Percentiles rank a stretch among this genome's conserved stretches.
These are phyloP conservation scores for Oldenlandia corymbosa DNA, from an alignment of 257 asterid genomes.

Conservation along the genomic window DNA sequence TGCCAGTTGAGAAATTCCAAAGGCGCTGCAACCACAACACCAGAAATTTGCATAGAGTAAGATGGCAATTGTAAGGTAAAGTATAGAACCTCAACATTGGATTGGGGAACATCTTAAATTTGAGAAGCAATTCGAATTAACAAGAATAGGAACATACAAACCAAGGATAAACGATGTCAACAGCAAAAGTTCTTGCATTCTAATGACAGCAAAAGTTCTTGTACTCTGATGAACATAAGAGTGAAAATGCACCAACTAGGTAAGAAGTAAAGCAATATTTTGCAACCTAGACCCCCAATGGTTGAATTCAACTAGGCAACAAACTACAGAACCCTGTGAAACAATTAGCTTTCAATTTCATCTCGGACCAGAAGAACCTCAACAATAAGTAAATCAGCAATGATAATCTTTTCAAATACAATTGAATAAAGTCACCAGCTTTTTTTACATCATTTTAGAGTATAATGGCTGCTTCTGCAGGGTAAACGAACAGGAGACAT, in stretches of 20 bases:
- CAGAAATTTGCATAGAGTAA: not conserved
- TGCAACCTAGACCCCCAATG: too few relatives aligned
- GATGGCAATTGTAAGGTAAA: too few relatives aligned
- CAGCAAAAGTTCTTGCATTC: not conserved
- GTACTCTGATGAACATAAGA: not conserved
- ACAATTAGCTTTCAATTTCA: too few relatives aligned
- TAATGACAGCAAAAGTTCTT: too few relatives aligned
- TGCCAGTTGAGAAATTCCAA: slow-evolving; percentile 80
- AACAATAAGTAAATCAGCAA: too few relatives aligned
- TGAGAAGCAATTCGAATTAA: not conserved
- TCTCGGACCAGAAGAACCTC: too few relatives aligned
- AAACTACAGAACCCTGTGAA: too few relatives aligned
- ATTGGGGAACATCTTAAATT: not conserved
- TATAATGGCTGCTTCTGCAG: not conserved
- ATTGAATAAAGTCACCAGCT: not conserved
- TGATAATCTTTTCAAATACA: not conserved
- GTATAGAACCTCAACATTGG: too few relatives aligned
- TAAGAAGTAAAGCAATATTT: too few relatives aligned
- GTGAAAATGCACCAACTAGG: not conserved
- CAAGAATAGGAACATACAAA: not conserved
- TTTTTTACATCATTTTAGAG: not conserved
- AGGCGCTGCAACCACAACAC: slow-evolving; percentile 61
- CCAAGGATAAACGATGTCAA: not conserved
- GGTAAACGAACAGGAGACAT: not conserved
- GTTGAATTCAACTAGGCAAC: too few relatives aligned